A percentile compares a stretch with the other conserved stretches of the same genome.
These are phyloP conservation scores for Auriscalpium microsporum DNA, from an alignment of 768 basidiomycete genomes.

Conservation along the genomic window DNA sequence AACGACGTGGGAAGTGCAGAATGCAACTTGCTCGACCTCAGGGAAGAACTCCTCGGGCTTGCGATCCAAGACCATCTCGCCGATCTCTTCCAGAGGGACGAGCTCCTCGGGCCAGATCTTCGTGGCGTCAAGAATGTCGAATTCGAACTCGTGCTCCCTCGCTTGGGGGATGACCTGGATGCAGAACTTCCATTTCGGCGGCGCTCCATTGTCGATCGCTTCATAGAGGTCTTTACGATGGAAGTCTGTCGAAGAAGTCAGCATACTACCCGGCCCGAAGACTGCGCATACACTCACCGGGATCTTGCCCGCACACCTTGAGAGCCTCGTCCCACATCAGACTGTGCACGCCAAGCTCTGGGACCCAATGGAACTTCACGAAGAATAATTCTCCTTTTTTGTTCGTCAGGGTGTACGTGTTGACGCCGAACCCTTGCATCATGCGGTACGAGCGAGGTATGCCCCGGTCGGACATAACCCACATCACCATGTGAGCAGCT, in stretches of 20 bases:
- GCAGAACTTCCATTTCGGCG: slow-evolving; percentile 72
- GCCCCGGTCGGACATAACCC: slow-evolving; percentile 78
- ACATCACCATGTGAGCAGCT: slow-evolving; percentile 73
- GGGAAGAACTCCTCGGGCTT: slow-evolving; percentile 72
- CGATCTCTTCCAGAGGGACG: slow-evolving; percentile 70
- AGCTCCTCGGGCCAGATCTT: slow-evolving; percentile 81
- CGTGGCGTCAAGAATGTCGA: slow-evolving; percentile 82
- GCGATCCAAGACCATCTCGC: slow-evolving; percentile 60
- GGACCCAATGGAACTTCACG: slow-evolving; percentile 83
- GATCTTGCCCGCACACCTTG: slow-evolving; percentile 77
- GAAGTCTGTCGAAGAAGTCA: slow-evolving; percentile 28
- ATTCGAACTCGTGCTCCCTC: slow-evolving; percentile 74
- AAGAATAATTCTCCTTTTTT: slow-evolving; percentile 59
- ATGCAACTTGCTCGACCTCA: slow-evolving; percentile 84
- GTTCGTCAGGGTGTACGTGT: slow-evolving; percentile 75
- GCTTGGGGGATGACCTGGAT: slow-evolving; percentile 66
- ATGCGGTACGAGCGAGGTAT: slow-evolving; percentile 81
- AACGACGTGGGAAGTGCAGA: slow-evolving; percentile 60
- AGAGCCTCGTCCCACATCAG: slow-evolving; percentile 87
- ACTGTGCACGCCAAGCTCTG: slow-evolving; percentile 76
- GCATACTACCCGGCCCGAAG: no score
- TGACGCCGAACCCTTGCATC: slow-evolving; percentile 88
- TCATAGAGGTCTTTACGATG: slow-evolving; percentile 82
- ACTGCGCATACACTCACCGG: slow-evolving; percentile 32
- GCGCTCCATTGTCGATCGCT: slow-evolving; percentile 64